These are phyloP conservation scores for Pistacia atlantica DNA, from an alignment of 345 rosid species.

Conservation along the genomic window DNA sequence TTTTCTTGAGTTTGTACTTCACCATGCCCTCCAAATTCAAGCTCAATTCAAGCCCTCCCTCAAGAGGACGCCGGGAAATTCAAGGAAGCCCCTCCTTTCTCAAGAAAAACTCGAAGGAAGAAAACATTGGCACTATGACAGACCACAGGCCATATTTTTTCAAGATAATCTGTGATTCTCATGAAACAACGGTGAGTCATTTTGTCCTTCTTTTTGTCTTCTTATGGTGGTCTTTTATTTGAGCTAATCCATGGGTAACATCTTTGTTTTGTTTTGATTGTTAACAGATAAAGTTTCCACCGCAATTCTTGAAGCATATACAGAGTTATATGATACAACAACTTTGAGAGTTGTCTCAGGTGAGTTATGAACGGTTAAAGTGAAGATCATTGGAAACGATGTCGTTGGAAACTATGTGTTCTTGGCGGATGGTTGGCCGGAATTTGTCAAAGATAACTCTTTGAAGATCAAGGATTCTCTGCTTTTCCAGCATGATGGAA, in stretches of 20 bases:
- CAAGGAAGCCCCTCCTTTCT: no score
- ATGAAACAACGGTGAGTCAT: neutral
- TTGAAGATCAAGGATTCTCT: constrained; percentile 7
- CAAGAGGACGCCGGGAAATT: no score
- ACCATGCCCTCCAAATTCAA: no score
- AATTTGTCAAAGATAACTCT: constrained; percentile 20
- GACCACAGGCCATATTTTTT: constrained; percentile 10
- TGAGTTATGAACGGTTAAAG: constrained; percentile 11
- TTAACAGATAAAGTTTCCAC: constrained; percentile 3
- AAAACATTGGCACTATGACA: neutral
- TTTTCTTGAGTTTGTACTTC: no score
- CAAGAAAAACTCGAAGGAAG: neutral
- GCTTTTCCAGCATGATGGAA: constrained; percentile 15
- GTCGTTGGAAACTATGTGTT: neutral
- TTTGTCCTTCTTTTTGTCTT: neutral
- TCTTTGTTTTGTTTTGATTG: neutral
- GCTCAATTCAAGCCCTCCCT: neutral
- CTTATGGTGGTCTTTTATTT: no score
- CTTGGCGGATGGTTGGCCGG: constrained; percentile 27
- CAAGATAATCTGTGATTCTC: neutral
- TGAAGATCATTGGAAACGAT: neutral
- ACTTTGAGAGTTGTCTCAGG: constrained; percentile 16
- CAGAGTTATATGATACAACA: neutral
- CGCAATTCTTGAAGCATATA: constrained; percentile 7
- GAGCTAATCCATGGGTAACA: neutral